Percentiles rank a stretch among this genome's conserved stretches.
Evolutionary conservation across 176 grass and related monocot genomes (phyloP).

Genomic region (Guadua angustifolia): DNA sequence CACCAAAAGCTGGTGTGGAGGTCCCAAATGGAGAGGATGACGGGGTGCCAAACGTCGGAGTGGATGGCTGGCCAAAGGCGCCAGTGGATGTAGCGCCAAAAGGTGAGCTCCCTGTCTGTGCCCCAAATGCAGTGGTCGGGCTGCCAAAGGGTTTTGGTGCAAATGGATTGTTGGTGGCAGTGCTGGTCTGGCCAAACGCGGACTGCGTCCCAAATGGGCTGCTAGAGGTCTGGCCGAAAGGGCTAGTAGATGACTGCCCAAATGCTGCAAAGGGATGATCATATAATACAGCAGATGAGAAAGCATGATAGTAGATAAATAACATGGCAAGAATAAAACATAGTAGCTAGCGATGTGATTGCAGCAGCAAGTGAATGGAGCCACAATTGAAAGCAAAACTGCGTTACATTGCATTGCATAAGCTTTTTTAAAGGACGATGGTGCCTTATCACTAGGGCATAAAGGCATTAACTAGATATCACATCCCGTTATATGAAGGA

Average conservation of each 20-base stretch:
- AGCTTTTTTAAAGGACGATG: not conserved
- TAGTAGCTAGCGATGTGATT: not conserved
- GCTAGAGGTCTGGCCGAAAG: constrained; percentile 65
- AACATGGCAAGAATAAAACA: not conserved
- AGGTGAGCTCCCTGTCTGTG: constrained; percentile 41
- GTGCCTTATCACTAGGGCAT: not conserved
- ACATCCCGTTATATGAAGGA: not conserved
- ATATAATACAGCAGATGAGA: not conserved
- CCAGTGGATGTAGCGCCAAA: constrained; percentile 60
- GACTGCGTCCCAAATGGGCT: constrained; percentile 62
- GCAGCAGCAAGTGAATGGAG: not conserved
- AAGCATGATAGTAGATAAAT: not conserved
- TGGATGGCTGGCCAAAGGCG: constrained; percentile 62
- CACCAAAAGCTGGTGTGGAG: constrained; percentile 50
- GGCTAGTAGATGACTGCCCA: no score
- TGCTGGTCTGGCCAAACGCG: constrained; percentile 62
- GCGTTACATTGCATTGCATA: not conserved
- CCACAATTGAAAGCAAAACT: not conserved
- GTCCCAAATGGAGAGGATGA: constrained; percentile 51
- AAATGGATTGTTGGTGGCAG: constrained; percentile 64
- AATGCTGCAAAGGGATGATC: constrained; percentile 47
- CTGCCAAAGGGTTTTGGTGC: constrained; percentile 80
- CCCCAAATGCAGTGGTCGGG: constrained; percentile 55
- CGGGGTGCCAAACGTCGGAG: constrained; percentile 61
- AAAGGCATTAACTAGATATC: not conserved